Conservation (phyloP, 2,329 filamentous ascomycete species). For the Orbilia brochopaga region DNA sequence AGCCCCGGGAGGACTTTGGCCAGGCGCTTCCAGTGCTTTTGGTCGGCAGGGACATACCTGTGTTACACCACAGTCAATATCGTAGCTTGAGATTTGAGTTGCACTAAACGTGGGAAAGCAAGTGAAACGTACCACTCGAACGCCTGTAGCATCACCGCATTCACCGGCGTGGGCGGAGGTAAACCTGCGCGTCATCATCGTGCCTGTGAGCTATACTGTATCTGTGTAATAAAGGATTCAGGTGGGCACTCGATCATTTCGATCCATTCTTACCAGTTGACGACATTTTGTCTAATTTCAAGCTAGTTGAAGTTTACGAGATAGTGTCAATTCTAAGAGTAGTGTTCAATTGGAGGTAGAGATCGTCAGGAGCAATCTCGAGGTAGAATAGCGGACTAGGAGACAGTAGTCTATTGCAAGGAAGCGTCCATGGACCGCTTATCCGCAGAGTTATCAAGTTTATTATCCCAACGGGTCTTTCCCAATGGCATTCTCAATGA, state of each 20-base stretch:
- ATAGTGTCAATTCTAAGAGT: too few species aligned
- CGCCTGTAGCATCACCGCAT: slow-evolving; percentile 66
- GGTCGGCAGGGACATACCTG: slow-evolving; percentile 68
- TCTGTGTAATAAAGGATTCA: background rate
- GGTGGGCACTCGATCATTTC: too few species aligned
- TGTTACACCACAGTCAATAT: background rate
- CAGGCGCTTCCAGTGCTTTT: slow-evolving; percentile 68
- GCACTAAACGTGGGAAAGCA: background rate
- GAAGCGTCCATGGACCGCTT: too few species aligned
- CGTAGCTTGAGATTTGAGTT: too few species aligned
- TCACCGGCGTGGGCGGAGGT: slow-evolving; percentile 29
- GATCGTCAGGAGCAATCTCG: too few species aligned
- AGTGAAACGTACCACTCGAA: slow-evolving; percentile 66
- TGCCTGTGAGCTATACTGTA: background rate
- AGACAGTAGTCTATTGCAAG: too few species aligned
- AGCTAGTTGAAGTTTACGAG: too few species aligned
- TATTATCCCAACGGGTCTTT: background rate
- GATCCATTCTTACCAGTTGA: too few species aligned
- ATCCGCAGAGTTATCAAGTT: background rate
- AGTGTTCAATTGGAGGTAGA: too few species aligned
- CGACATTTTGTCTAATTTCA: too few species aligned
- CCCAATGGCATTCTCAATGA: slow-evolving; percentile 20
- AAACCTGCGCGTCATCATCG: background rate
- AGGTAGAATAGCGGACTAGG: too few species aligned
- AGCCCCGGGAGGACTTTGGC: slow-evolving; percentile 63